Evolutionary conservation across 495 filamentous ascomycete genomes (phyloP), one percentile per base, ranked within the genome.

Genomic region (Aspergillus leporis): DNA sequence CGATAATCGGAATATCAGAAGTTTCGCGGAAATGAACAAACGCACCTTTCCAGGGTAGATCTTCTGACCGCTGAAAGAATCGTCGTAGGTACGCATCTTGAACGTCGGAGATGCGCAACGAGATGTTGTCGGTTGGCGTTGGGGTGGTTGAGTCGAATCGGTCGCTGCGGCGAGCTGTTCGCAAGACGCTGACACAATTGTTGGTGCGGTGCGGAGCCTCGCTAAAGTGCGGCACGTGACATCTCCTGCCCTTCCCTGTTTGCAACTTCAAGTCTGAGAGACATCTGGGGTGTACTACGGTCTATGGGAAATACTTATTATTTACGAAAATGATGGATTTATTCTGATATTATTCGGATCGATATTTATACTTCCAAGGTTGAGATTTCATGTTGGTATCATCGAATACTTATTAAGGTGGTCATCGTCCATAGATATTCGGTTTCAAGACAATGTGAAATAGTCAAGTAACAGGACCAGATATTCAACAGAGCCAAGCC

Each of bases 31-130:
- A 61, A 47, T 54, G 62, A 61, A 51, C 54, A 61, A 69, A 79
- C 87, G 80, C 88, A 97, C 93, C 92, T 96, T 97, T 79, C 93
- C 93, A 73, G 93, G 93, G 87, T 96, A 97, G 82, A 97, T 96
- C 87, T 90, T 93, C 85, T 92, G 87, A 77, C 93, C 93, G 82
- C 88, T 91, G 88, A 97, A 97, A 72, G 88, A 86, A 81, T 97
- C 93, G 85, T 96, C 92, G 92, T 96, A 97, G 80, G 91, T 96
- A 85, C 91, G 88, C 91, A 96, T 96, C 76, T 80, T 91, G 87
- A 82, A 81, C 83, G 83, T 74, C 62, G 68, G 65, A 62, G 75
- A 80, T 80, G 77, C 76, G 76, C 72, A 70, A 67, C 58, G 61
- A 65, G 60, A 60, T 66, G 69, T 71, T 75, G 69, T 74, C 72